phyloP scores from a whole-genome alignment of 345 rosid species.

The Adansonia digitata region DNA sequence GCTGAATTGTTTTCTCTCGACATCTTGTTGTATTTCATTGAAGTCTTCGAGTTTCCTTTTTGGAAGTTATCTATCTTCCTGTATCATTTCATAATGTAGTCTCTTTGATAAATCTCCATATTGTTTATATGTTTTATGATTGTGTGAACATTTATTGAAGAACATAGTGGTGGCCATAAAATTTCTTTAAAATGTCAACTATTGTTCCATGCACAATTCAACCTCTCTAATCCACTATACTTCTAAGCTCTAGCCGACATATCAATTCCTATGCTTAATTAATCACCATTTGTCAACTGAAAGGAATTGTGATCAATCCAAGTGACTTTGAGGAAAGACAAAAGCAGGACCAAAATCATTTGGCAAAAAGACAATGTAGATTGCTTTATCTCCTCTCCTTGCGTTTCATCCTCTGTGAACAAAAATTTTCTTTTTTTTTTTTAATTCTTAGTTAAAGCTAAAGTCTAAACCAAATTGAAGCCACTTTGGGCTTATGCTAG shows the following conservation, averaged over 20 bases:
- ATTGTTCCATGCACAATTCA: not conserved
- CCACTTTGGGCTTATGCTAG: too few species aligned
- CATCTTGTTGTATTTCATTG: not conserved
- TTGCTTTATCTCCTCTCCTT: not conserved
- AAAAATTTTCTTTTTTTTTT: not conserved
- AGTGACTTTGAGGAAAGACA: not conserved
- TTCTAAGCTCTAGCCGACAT: not conserved
- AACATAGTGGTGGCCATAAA: not conserved
- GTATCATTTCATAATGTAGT: not conserved
- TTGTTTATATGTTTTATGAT: not conserved
- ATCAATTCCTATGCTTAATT: not conserved
- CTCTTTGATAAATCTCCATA: not conserved
- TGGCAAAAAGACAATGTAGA: not conserved
- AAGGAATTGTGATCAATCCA: not conserved
- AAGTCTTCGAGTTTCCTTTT: not conserved
- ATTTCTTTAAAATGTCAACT: not conserved
- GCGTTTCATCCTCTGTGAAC: not conserved
- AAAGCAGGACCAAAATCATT: not conserved
- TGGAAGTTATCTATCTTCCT: not conserved
- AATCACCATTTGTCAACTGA: not conserved
- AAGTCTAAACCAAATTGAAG: not conserved
- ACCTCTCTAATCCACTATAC: not conserved
- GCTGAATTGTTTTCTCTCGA: not conserved
- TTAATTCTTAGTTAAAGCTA: not conserved
- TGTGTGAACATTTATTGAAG: not conserved